These are phyloP conservation scores for Viridothelium virens DNA, from an alignment of 495 filamentous ascomycete species.

Conservation along the genomic window DNA sequence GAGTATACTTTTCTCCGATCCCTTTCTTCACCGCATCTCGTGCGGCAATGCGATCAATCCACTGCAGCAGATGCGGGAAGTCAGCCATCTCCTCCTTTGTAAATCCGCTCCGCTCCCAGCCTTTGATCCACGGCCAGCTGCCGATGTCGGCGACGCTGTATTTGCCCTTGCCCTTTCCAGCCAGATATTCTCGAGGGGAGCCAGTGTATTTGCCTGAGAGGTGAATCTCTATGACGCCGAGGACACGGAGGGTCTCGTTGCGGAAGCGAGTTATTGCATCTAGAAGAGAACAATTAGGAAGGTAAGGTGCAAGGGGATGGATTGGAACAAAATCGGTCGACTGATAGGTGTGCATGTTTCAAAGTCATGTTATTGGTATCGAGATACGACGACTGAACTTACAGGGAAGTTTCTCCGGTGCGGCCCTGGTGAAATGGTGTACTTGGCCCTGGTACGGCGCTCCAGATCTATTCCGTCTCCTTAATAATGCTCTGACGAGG, in stretches of 20 bases:
- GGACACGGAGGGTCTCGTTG: constrained; percentile 48
- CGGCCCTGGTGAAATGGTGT: constrained; percentile 34
- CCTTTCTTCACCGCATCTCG: constrained; percentile 46
- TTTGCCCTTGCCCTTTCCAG: constrained; percentile 48
- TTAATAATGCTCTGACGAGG: background rate
- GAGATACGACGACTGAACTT: constrained; percentile 18
- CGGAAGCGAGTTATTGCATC: constrained; percentile 48
- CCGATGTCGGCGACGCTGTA: constrained; percentile 50
- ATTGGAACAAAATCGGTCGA: background rate
- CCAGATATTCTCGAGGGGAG: constrained; percentile 43
- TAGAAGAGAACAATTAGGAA: constrained; percentile 15
- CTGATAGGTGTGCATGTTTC: too few species aligned
- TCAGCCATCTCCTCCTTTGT: constrained; percentile 42
- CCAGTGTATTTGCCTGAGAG: constrained; percentile 41
- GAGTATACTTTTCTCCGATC: constrained; percentile 40
- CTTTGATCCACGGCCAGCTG: constrained; percentile 50
- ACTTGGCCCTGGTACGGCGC: constrained; percentile 41
- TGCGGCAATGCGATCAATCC: constrained; percentile 47
- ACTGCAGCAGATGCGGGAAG: constrained; percentile 48
- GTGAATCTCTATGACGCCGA: constrained; percentile 48
- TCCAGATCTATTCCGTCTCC: constrained; percentile 21
- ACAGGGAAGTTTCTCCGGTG: constrained; percentile 43
- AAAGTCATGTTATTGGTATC: too few species aligned
- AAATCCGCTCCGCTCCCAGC: constrained; percentile 38
- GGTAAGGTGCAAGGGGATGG: background rate